phyloP scores from a whole-genome alignment of 2,329 filamentous ascomycete species.

The Plenodomus tracheiphilus region DNA sequence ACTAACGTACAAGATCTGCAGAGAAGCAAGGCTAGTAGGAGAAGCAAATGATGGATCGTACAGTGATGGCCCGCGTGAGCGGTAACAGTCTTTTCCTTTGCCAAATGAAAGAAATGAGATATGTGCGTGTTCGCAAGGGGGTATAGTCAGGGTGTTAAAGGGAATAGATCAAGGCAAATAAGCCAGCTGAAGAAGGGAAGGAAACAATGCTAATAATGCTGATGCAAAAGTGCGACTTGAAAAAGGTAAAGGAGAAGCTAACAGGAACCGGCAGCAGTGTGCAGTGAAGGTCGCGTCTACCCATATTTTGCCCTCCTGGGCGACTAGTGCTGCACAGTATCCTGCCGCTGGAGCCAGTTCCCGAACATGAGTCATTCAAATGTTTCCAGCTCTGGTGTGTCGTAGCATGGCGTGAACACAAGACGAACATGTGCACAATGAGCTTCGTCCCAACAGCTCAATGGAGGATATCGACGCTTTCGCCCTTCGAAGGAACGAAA shows the following conservation, averaged over 20 bases:
- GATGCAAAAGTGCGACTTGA: slow-evolving; percentile 26
- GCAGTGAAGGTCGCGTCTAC: background rate
- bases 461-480: slow-evolving; percentile 35
- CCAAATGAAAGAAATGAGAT: slow-evolving; percentile 20
- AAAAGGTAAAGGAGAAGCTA: slow-evolving; percentile 17
- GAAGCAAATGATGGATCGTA: slow-evolving; percentile 24
- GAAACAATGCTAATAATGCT: slow-evolving; percentile 35
- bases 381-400: slow-evolving; percentile 7
- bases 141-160: slow-evolving; percentile 39
- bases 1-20: slow-evolving; percentile 9
- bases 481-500: slow-evolving; percentile 34
- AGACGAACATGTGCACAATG: slow-evolving; percentile 8
- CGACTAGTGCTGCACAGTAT: slow-evolving; percentile 20
- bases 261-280: slow-evolving; percentile 11
- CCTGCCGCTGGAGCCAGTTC: slow-evolving; percentile 19
- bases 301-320: slow-evolving; percentile 12
- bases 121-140: slow-evolving; percentile 25
- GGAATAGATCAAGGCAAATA: slow-evolving; percentile 15
- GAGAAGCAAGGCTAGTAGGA: slow-evolving; percentile 5
- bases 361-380: slow-evolving; percentile 8
- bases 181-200: slow-evolving; percentile 19
- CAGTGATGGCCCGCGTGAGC: slow-evolving; percentile 46
- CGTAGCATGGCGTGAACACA: slow-evolving; percentile 11
- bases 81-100: slow-evolving; percentile 46
- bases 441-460: slow-evolving; percentile 4